These are phyloP conservation scores for Alternaria angustiovoidea DNA, from an alignment of 2,329 filamentous ascomycete species.

Conservation along the genomic window DNA sequence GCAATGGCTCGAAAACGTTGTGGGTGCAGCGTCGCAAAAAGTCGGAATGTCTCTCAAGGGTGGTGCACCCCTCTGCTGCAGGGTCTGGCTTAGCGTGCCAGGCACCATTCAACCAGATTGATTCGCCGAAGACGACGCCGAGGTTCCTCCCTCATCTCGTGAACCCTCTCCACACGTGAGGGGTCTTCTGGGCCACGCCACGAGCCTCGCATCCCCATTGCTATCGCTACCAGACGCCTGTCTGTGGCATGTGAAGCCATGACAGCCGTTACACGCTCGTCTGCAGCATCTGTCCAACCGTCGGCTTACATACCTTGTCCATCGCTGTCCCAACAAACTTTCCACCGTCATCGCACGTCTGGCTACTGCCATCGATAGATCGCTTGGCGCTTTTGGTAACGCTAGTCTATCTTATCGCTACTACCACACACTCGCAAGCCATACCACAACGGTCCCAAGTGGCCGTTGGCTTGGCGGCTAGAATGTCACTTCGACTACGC, in stretches of 20 bases:
- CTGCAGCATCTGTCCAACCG: neutral
- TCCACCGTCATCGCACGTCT: slow-evolving; percentile 3
- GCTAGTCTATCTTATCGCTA: neutral
- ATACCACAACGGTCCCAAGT: neutral
- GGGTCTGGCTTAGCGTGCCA: slow-evolving; percentile 21
- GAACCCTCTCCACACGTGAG: slow-evolving; percentile 16
- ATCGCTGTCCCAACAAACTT: neutral
- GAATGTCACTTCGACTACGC: neutral
- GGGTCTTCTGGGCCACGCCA: slow-evolving; percentile 4
- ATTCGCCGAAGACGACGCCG: slow-evolving; percentile 17
- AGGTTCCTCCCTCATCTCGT: slow-evolving; percentile 7
- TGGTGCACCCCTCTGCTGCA: slow-evolving; percentile 19
- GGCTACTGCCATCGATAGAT: neutral
- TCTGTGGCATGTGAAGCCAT: neutral
- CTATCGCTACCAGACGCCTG: neutral
- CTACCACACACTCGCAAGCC: slow-evolving; percentile 4
- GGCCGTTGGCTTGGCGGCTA: neutral
- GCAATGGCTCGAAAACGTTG: slow-evolving; percentile 20
- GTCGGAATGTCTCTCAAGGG: slow-evolving; percentile 12
- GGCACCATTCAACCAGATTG: slow-evolving; percentile 16
- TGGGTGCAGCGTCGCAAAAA: slow-evolving; percentile 16
- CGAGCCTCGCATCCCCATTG: neutral
- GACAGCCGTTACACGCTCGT: neutral
- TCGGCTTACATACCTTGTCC: neutral
- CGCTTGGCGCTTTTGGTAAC: slow-evolving; percentile 1